Evolutionary conservation across 2,329 filamentous ascomycete species (phyloP).

Genomic region (Trichoderma koningii): DNA sequence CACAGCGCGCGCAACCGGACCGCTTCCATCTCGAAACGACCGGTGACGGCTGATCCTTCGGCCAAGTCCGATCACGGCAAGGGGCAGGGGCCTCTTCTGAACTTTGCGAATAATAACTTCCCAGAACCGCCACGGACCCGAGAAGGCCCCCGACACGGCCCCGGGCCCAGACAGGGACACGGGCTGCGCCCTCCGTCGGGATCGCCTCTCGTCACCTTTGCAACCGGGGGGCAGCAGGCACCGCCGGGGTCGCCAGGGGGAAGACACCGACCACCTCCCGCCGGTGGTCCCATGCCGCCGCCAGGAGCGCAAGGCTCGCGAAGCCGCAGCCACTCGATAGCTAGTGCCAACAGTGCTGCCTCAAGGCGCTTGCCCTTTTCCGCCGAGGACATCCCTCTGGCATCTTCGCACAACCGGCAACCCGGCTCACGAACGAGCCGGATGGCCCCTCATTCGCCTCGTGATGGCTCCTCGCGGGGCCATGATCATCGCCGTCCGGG

Average conservation of each 20-base stretch:
- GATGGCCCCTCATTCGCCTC: slow-evolving; percentile 23
- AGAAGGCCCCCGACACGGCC: slow-evolving; percentile 41
- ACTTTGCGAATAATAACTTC: slow-evolving; percentile 62
- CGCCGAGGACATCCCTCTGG: slow-evolving; percentile 31
- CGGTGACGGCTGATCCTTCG: slow-evolving; percentile 34
- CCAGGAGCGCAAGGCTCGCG: slow-evolving; percentile 28
- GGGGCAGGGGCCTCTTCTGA: slow-evolving; percentile 63
- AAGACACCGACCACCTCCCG: slow-evolving; percentile 13
- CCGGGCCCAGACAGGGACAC: slow-evolving; percentile 40
- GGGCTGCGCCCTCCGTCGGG: slow-evolving; percentile 44
- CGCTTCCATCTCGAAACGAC: slow-evolving; percentile 34
- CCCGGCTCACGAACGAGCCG: slow-evolving; percentile 16
- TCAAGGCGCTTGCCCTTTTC: slow-evolving; percentile 11
- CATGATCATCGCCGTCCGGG: slow-evolving; percentile 24
- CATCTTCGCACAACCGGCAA: slow-evolving; percentile 31
- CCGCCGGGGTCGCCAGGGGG: slow-evolving; percentile 31
- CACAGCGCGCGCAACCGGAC: slow-evolving; percentile 42
- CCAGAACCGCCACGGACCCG: slow-evolving; percentile 61
- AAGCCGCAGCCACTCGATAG: slow-evolving; percentile 35
- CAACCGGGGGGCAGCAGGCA: slow-evolving; percentile 33
- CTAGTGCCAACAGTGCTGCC: slow-evolving; percentile 25
- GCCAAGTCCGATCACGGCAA: slow-evolving; percentile 34
- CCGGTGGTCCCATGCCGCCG: slow-evolving; percentile 23
- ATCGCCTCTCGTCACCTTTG: slow-evolving; percentile 51
- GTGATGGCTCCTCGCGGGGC: background rate